A percentile compares a stretch with the other conserved stretches of the same genome.
These are phyloP conservation scores for Penicillium psychrosexuale DNA, from an alignment of 2,329 filamentous ascomycete genomes.

Conservation along the genomic window DNA sequence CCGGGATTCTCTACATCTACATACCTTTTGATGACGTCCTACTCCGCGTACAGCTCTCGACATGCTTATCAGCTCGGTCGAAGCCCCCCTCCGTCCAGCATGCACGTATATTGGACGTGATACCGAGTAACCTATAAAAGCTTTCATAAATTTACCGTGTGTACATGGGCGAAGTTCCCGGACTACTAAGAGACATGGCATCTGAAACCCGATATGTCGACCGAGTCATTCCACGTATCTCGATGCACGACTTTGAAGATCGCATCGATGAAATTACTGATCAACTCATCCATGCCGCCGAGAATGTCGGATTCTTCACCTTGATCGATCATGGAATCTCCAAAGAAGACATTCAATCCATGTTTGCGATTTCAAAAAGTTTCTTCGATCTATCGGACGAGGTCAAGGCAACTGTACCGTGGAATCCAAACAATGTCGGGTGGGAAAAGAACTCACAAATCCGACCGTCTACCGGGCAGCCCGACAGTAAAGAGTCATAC, in stretches of 20 bases:
- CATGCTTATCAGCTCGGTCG: slow-evolving; percentile 36
- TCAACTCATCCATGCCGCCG: slow-evolving; percentile 53
- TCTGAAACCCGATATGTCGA: slow-evolving; percentile 40
- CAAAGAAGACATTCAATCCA: slow-evolving; percentile 48
- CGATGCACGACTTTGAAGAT: slow-evolving; percentile 52
- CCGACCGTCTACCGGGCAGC: slow-evolving; percentile 57
- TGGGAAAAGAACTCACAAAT: slow-evolving; percentile 61
- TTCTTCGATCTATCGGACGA: slow-evolving; percentile 56
- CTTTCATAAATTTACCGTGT: background rate
- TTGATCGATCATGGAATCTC: slow-evolving; percentile 56
- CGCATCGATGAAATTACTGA: slow-evolving; percentile 55
- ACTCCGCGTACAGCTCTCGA: background rate
- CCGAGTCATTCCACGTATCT: slow-evolving; percentile 52
- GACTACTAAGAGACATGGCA: slow-evolving; percentile 1
- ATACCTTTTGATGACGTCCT: too few relatives aligned
- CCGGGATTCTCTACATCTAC: background rate
- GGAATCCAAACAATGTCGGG: slow-evolving; percentile 55
- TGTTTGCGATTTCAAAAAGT: slow-evolving; percentile 50
- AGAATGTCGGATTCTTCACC: slow-evolving; percentile 61
- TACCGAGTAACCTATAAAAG: background rate
- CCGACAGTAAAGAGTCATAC: slow-evolving; percentile 61
- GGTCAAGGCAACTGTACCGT: slow-evolving; percentile 55
- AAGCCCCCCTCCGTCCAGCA: slow-evolving; percentile 5
- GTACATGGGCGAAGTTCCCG: background rate
- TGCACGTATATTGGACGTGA: background rate